phyloP scores from a whole-genome alignment of 148 eudicot genomes.

The Amaranthus palmeri region DNA sequence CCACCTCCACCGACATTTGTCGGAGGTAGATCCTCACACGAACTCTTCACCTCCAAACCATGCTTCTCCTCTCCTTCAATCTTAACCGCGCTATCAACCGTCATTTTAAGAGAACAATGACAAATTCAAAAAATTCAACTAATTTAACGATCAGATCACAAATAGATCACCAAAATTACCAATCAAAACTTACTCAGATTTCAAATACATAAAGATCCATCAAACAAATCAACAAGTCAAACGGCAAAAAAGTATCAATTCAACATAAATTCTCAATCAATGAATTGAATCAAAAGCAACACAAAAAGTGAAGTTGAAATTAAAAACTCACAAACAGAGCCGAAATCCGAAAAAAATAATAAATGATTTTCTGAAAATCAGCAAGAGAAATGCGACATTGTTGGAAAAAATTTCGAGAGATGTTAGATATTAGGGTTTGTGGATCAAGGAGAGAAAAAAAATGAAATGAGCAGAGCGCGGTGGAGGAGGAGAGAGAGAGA shows the following conservation, averaged over 20 bases:
- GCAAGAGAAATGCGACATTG: too few species aligned
- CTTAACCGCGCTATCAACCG: conserved; percentile 32
- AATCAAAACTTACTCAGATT: background rate
- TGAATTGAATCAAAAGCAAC: background rate
- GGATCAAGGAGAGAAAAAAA: too few species aligned
- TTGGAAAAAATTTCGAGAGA: too few species aligned
- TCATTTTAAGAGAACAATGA: conserved; percentile 18
- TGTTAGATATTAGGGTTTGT: too few species aligned
- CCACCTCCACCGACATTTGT: conserved; percentile 25
- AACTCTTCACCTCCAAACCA: conserved; percentile 39
- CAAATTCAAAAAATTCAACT: background rate
- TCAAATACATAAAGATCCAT: conserved; percentile 3
- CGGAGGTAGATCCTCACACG: conserved; percentile 40
- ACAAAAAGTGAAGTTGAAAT: background rate
- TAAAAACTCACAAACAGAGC: conserved; percentile 20
- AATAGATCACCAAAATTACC: conserved; percentile 9
- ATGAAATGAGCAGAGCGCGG: too few species aligned
- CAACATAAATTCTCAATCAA: background rate
- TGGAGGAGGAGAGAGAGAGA: too few species aligned
- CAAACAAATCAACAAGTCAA: conserved; percentile 3
- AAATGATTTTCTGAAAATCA: too few species aligned
- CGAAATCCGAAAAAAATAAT: too few species aligned
- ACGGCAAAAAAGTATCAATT: background rate
- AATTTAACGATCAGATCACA: conserved; percentile 26
- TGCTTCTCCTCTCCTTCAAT: conserved; percentile 32